Percentiles rank a stretch among this genome's conserved stretches.
Evolutionary conservation across 228 moss, liverwort and hornwort species (phyloP).

Genomic region (Sphagnum magellanicum): DNA sequence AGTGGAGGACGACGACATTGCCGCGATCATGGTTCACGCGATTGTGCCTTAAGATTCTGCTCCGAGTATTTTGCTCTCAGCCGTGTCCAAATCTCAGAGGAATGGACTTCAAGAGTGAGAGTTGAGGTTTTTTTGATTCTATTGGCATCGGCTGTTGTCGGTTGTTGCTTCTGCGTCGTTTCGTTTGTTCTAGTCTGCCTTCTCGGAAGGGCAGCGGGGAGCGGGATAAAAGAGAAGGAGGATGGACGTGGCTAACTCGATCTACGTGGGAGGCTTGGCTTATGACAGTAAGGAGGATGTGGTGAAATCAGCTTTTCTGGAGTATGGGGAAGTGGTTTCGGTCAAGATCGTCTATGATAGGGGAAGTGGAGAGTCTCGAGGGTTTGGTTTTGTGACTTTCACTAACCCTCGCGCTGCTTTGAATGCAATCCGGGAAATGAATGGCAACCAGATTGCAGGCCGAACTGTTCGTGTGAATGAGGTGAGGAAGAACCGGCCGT

Average conservation of each 20-base stretch:
- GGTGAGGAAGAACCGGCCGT: constrained; percentile 74
- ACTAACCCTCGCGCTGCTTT: constrained; percentile 82
- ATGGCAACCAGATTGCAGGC: constrained; percentile 83
- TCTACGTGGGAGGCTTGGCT: constrained; percentile 54
- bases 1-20: no score
- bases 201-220: no score
- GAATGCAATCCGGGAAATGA: constrained; percentile 87
- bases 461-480: constrained; percentile 96
- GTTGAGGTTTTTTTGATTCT: no score
- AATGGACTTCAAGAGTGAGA: no score
- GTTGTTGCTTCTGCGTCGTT: no score
- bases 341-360: constrained; percentile 95
- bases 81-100: no score
- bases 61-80: no score
- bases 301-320: constrained; percentile 51
- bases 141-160: no score
- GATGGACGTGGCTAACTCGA: constrained; percentile 54
- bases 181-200: no score
- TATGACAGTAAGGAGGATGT: constrained; percentile 58
- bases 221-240: no score
- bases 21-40: no score
- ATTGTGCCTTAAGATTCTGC: no score
- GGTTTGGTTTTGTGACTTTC: constrained; percentile 93
- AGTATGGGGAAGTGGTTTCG: constrained; percentile 52
- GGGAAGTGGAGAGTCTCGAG: constrained; percentile 91